Conservation (phyloP, 192 early-diverging fungal genomes). For the Gryganskiella cystojenkinii region DNA sequence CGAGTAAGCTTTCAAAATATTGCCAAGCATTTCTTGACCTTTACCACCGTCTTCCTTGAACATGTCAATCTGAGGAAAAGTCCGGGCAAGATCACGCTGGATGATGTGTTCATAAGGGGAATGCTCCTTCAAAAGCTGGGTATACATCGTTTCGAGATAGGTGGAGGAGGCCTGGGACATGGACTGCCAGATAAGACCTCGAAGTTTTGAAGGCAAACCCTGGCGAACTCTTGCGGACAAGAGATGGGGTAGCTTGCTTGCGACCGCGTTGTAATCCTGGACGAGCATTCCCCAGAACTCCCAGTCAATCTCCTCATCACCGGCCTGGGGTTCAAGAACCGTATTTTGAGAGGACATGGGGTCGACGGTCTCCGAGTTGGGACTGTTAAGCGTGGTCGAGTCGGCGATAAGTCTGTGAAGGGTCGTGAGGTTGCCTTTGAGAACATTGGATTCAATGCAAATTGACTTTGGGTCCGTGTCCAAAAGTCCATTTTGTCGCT, state of each 20-base stretch:
- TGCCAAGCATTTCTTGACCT: slow-evolving; percentile 88
- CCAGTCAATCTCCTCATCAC: slow-evolving; percentile 61
- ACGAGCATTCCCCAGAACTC: slow-evolving; percentile 91
- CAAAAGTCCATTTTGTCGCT: slow-evolving; percentile 70
- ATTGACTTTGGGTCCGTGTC: slow-evolving; percentile 70
- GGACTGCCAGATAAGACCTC: slow-evolving; percentile 93
- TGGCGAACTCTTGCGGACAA: slow-evolving; percentile 75
- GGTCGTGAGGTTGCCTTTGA: slow-evolving; percentile 66
- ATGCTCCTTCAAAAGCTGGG: slow-evolving; percentile 77
- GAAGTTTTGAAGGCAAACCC: slow-evolving; percentile 86
- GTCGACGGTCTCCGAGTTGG: slow-evolving; percentile 46
- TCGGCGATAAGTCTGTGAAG: slow-evolving; percentile 61
- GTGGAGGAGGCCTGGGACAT: slow-evolving; percentile 87
- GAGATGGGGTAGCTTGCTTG: slow-evolving; percentile 72
- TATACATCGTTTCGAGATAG: slow-evolving; percentile 85
- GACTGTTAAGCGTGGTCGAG: slow-evolving; percentile 50
- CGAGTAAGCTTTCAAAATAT: slow-evolving; percentile 93
- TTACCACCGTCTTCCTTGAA: slow-evolving; percentile 86
- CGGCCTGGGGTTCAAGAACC: slow-evolving; percentile 30
- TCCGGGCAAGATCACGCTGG: slow-evolving; percentile 92
- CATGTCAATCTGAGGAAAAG: slow-evolving; percentile 90
- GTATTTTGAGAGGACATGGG: slow-evolving; percentile 39
- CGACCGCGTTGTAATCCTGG: slow-evolving; percentile 79
- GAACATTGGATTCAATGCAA: slow-evolving; percentile 68
- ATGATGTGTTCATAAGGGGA: slow-evolving; percentile 93